Base-by-base conservation (phyloP, 2,329 filamentous ascomycete species). In the Beauveria rudraprayagi region DNA sequence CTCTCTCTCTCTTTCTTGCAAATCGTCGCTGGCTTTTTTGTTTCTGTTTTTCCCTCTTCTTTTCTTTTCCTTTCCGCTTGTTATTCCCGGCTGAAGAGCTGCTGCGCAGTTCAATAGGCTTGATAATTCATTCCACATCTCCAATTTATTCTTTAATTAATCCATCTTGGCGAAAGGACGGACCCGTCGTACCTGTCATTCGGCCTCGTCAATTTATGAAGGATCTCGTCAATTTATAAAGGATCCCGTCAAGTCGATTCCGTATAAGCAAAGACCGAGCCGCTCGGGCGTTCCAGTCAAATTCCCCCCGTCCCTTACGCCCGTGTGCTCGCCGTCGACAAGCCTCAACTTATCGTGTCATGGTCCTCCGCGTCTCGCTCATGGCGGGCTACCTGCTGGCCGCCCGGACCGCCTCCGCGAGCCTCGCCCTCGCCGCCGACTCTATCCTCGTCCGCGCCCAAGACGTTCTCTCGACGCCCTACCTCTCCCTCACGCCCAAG, bases 381-480 rank as follows among this genome's bases (percentile, higher is more conserved):
- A 9, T 43, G 50, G 50, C 47, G 30, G 24, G 48, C 47, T 44
- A n/a, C 48, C 56, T 59, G 5, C 47, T 59, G 4, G 47, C 56
- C 22, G 16, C 22, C 22, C 22, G 48, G 16, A 59, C 56, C 48
- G 57, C 30, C 9, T 46, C 57, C 26, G 48, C 57, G 14, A 34
- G 28, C 57, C 28, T 44, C 37, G 40, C 37, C 34, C n/a, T 46
- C 19, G 50, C 57, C 50, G 50, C 57, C 50, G 50, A 60, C 41
- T 41, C n/a, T 16, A 22, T 53, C 28, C 37, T 57, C 26, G 28
- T 54, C 40, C 60, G 54, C 14, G 43, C 59, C 44, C 11, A 61
- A 7, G 59, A 61, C 17, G 59, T 61, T 5, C 59, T 61, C 44
- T 30, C 46, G 14, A 61, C 22, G 52, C 60, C 60, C 10, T 61